Evolutionary conservation across 2,329 filamentous ascomycete genomes (phyloP).

Genomic region (Meredithiella fracta): DNA sequence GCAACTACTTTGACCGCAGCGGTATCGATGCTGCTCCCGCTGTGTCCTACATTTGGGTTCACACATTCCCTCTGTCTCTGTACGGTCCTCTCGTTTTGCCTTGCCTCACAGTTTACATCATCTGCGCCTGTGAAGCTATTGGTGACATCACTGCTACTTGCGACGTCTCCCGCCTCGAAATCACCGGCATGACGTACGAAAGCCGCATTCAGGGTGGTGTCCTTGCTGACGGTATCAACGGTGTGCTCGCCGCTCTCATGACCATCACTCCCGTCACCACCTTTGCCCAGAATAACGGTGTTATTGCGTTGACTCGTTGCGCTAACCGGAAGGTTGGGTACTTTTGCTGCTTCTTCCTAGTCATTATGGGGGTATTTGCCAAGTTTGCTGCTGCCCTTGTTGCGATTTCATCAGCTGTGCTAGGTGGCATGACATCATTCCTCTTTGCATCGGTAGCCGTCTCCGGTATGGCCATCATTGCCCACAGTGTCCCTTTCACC

Average conservation of each 20-base stretch:
- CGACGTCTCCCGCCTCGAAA: constrained; percentile 61
- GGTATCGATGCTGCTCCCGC: constrained; percentile 55
- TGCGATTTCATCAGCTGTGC: constrained; percentile 50
- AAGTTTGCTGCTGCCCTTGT: constrained; percentile 71
- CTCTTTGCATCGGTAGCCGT: constrained; percentile 63
- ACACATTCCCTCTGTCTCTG: constrained; percentile 55
- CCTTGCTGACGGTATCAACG: constrained; percentile 61
- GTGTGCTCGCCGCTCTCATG: constrained; percentile 56
- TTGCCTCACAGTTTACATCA: constrained; percentile 51
- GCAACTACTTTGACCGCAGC: constrained; percentile 61
- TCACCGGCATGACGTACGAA: constrained; percentile 56
- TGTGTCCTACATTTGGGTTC: constrained; percentile 62
- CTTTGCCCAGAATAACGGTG: constrained; percentile 73
- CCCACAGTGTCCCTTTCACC: constrained; percentile 53
- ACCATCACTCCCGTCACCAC: constrained; percentile 68
- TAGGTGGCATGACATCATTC: constrained; percentile 65
- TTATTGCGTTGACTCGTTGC: constrained; percentile 66
- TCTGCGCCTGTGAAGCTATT: constrained; percentile 63
- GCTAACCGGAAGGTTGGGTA: constrained; percentile 70
- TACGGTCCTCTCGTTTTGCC: constrained; percentile 62
- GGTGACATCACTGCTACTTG: constrained; percentile 69
- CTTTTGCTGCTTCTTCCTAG: constrained; percentile 57
- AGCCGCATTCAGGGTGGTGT: constrained; percentile 65
- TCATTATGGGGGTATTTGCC: constrained; percentile 67
- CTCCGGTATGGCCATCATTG: constrained; percentile 61